These are phyloP conservation scores for Suillus subalutaceus DNA, from an alignment of 768 basidiomycete genomes.

Conservation along the genomic window DNA sequence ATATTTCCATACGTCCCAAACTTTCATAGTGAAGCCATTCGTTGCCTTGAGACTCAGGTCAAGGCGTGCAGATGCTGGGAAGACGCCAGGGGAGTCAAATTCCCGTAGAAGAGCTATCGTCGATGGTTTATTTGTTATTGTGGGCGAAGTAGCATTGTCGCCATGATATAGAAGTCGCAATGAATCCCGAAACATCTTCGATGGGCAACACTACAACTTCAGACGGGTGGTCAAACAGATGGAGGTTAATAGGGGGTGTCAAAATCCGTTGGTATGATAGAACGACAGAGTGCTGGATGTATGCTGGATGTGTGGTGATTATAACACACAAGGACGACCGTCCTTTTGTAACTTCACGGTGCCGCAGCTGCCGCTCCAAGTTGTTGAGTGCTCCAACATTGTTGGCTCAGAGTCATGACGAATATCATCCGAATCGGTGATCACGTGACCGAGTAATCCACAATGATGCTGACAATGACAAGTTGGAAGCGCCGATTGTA, in stretches of 20 bases:
- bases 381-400: not conserved
- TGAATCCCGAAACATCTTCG: constrained; percentile 30
- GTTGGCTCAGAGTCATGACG: not conserved
- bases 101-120: constrained; percentile 38
- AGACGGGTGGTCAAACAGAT: not conserved
- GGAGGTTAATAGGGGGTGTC: not conserved
- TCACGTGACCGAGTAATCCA: not conserved
- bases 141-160: constrained; percentile 19
- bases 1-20: constrained; percentile 77
- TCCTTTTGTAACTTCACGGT: not conserved
- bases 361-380: not conserved
- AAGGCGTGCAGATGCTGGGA: constrained; percentile 75
- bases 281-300: not conserved
- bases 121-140: constrained; percentile 17
- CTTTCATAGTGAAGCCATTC: constrained; percentile 53
- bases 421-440: constrained; percentile 2
- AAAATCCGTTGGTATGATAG: not conserved
- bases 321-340: not conserved
- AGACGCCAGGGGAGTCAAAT: constrained; percentile 68
- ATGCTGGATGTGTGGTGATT: not conserved
- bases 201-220: not conserved
- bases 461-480: not conserved
- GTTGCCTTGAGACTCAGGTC: constrained; percentile 67
- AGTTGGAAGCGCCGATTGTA: not conserved
- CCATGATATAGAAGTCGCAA: constrained; percentile 21